Evolutionary conservation across 2,329 filamentous ascomycete genomes (phyloP), one percentile per base, ranked within the genome.

Genomic region (Fusarium nelsonii): DNA sequence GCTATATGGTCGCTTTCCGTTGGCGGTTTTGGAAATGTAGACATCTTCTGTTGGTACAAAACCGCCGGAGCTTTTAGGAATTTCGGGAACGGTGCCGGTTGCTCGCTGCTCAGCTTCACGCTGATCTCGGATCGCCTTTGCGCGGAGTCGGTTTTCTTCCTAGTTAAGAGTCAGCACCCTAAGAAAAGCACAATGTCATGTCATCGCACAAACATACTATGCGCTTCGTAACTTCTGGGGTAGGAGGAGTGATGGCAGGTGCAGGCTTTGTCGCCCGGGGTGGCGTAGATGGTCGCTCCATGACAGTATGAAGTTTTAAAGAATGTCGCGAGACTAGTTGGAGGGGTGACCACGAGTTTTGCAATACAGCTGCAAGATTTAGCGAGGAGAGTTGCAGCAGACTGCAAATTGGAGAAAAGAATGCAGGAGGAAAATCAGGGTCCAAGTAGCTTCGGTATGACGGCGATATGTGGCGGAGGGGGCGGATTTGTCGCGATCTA

Each of bases 121-220:
- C 74, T 91, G 90, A 71, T 92, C 88, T 60, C 92, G 91, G 18
- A 94, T 84, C 4, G 94, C 94, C 85, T 97, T 98, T 57, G 96
- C 93, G 80, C 90, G 92, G 32, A 97, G 87, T 20, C 95, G 89
- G 73, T 90, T 94, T 78, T 95, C 90, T 88, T 97, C 95, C 92
- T 96, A 61, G 5, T 28, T 39, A 12, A 18, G 6, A 3, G 30
- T 58, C 14, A 68, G 32, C 3, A n/a, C 28, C 12, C 15, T 4
- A 37, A 5, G 6, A 37, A 3, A 28, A n/a, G 9, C 41, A 0
- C 8, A 3, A 2, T 3, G 2, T 16, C 28, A 12, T 14, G 2
- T 18, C 50, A 12, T 8, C 2, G 1, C 3, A 12, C 10, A 4
- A 7, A 74, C 85, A 74, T 75, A 88, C 87, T 60, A 88, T 88